phyloP scores from a whole-genome alignment of 139 green algal species.

The Chlamydomonas applanata region DNA sequence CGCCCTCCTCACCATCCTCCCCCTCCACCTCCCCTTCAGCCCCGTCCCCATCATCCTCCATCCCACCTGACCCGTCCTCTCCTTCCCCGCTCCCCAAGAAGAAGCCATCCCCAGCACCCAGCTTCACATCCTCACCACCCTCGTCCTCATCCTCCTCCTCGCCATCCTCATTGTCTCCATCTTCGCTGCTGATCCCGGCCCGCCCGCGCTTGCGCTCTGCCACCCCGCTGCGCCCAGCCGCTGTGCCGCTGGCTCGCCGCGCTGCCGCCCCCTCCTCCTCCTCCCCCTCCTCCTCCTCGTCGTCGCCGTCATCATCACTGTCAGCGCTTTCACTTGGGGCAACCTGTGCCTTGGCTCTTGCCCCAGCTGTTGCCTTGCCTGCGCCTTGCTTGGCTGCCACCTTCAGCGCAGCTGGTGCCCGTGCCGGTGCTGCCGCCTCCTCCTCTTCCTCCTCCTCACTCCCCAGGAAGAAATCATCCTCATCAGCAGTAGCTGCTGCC shows the following conservation, averaged over 20 bases:
- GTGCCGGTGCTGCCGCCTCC: background rate
- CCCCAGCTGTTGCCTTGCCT: no score
- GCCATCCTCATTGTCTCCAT: background rate
- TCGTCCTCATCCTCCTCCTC: slow-evolving; percentile 9
- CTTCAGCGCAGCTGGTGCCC: no score
- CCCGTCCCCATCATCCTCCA: background rate
- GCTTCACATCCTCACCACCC: background rate
- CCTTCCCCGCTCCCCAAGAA: no score
- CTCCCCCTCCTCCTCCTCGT: background rate
- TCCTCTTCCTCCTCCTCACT: slow-evolving; percentile 14
- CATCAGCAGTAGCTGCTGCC: no score
- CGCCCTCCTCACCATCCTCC: background rate
- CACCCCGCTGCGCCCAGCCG: background rate
- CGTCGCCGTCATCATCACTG: slow-evolving; percentile 1
- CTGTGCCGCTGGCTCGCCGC: background rate
- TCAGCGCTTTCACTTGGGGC: no score
- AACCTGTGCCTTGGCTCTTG: no score
- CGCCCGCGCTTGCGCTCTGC: background rate
- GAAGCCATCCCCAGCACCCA: background rate
- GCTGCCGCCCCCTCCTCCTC: background rate
- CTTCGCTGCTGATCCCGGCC: no score
- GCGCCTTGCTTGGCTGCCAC: no score
- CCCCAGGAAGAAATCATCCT: slow-evolving; percentile 49
- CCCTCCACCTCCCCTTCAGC: background rate
- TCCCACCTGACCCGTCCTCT: background rate